Conservation (phyloP, 345 rosid species). For the Citrus inodora region DNA sequence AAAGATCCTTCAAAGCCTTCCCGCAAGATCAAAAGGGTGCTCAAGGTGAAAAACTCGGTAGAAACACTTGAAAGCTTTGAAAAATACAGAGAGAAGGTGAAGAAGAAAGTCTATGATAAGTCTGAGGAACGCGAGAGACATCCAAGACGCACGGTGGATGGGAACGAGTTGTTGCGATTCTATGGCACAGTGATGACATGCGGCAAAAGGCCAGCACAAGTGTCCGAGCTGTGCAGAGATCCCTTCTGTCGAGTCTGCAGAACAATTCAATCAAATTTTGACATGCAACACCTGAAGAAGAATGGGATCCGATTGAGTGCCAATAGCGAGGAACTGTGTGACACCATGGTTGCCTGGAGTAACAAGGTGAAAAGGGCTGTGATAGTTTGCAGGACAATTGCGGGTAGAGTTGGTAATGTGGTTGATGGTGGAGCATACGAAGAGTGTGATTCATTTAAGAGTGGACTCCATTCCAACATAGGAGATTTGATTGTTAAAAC, state of each 20-base stretch:
- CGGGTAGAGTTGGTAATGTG: constrained; percentile 18
- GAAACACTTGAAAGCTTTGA: constrained; percentile 38
- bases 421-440: constrained; percentile 17
- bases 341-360: constrained; percentile 10
- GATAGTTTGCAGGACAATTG: constrained; percentile 39
- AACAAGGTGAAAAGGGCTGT: constrained; percentile 35
- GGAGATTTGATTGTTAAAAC: constrained; percentile 28
- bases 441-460: constrained; percentile 16
- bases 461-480: neutral
- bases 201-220: constrained; percentile 17
- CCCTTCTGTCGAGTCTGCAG: constrained; percentile 41
- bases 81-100: constrained; percentile 39
- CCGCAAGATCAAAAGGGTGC: constrained; percentile 34
- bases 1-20: constrained; percentile 32
- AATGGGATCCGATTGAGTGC: constrained; percentile 32
- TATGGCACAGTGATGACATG: constrained; percentile 48
- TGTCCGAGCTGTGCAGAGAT: constrained; percentile 33
- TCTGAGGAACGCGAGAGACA: constrained; percentile 21
- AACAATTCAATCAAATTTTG: constrained; percentile 29
- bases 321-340: constrained; percentile 32
- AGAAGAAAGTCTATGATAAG: constrained; percentile 27
- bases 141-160: constrained; percentile 47
- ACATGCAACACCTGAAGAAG: constrained; percentile 18
- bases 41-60: constrained; percentile 41
- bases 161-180: constrained; percentile 48